A percentile compares a stretch with the other conserved stretches of the same genome.
Evolutionary conservation across 805 yeast species (phyloP).

Genomic region (Brettanomyces bruxellensis): DNA sequence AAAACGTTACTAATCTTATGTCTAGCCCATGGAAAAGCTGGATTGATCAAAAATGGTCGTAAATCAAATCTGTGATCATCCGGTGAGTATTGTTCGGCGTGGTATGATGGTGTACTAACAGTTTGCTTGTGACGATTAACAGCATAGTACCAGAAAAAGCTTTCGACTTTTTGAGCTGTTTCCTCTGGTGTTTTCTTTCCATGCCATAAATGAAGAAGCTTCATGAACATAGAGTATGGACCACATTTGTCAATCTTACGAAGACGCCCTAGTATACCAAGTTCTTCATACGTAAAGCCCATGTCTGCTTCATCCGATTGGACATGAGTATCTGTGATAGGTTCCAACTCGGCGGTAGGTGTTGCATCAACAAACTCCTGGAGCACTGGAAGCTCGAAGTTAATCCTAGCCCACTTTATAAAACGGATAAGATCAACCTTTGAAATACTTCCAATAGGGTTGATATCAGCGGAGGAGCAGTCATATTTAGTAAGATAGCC

Average conservation of each 20-base stretch:
- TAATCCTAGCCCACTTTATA: constrained; percentile 64
- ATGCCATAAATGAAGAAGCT: constrained; percentile 87
- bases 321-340: constrained; percentile 83
- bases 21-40: constrained; percentile 83
- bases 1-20: constrained; percentile 80
- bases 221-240: constrained; percentile 89
- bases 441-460: constrained; percentile 98
- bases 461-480: constrained; percentile 93
- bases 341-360: constrained; percentile 97
- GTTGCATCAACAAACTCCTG: constrained; percentile 78
- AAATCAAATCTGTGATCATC: constrained; percentile 95
- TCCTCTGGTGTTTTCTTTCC: constrained; percentile 74
- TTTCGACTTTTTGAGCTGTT: constrained; percentile 86
- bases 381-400: constrained; percentile 70
- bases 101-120: constrained; percentile 93
- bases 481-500: constrained; percentile 97
- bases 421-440: constrained; percentile 86
- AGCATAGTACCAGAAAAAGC: constrained; percentile 89
- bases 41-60: constrained; percentile 90
- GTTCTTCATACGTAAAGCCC: constrained; percentile 97
- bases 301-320: constrained; percentile 96
- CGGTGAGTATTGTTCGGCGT: constrained; percentile 96
- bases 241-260: constrained; percentile 94
- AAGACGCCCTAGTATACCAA: constrained; percentile 81
- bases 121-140: constrained; percentile 96